Evolutionary conservation across 148 eudicot genomes (phyloP), one percentile per base, ranked within the genome.

Genomic region (Amaranthus hypochondriacus): DNA sequence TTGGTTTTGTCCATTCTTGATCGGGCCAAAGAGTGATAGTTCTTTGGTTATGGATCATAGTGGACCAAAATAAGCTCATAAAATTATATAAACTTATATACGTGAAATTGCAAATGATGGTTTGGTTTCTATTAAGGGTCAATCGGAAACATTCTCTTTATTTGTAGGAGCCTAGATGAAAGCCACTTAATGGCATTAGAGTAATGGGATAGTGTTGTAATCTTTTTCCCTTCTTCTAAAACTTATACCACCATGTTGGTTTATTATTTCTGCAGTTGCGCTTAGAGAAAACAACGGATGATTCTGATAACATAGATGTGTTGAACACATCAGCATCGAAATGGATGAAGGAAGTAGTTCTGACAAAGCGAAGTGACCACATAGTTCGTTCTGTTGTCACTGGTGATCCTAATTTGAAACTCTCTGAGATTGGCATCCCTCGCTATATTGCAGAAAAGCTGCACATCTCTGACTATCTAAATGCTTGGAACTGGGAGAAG

Each of bases 361-460:
- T 95, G 0, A 91, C 92, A 44, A 95, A 95, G 78, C 73, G 98
- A 74, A 88, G 83, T 39, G 87, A 95, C 74, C 93, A 92, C 77
- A 75, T 80, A 67, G 89, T 90, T 72, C 97, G 98, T 59, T 87
- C 92, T 78, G 98, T 95, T 47, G 87, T 90, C 9, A 90, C 92
- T 28, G 98, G 98, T 56, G 97, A 95, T 79, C 93, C 98, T 4
- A 78, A 81, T 55, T 66, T 95, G 61, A 83, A 84, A 77, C 83
- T 95, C 2, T 77, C 71, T 68, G 98, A 95, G 86, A 86, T 95
- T 44, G 98, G 98, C 2, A 70, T 95, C 48, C 96, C 98, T 2
- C 73, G 85, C 61, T 83, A 83, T 59, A 80, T 95, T 62, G 96
- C 98, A 6, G 96, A 92, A 76, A 81, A 83, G 51, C 78, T 95